Evolutionary conservation across 2,329 filamentous ascomycete genomes (phyloP).

Genomic region (Fusarium temperatum): DNA sequence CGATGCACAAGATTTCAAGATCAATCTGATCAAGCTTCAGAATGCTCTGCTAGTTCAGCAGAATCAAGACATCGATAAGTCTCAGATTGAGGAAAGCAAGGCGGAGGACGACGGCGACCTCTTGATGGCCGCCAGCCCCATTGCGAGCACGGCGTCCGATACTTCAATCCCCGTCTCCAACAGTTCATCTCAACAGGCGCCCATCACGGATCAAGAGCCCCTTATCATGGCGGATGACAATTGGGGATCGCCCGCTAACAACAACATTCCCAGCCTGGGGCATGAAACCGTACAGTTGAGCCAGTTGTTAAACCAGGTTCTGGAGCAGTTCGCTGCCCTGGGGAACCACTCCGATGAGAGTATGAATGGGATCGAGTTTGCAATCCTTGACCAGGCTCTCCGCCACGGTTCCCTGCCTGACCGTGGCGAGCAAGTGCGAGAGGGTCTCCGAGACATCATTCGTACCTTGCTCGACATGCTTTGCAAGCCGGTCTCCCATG

Average conservation of each 20-base stretch:
- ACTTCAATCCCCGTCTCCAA: not conserved
- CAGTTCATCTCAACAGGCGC: not conserved
- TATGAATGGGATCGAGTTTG: slow-evolving; percentile 39
- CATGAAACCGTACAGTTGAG: not conserved
- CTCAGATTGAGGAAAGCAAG: not conserved
- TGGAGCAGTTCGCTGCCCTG: slow-evolving; percentile 7
- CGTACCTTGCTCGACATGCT: slow-evolving; percentile 19
- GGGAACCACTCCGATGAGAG: slow-evolving; percentile 20
- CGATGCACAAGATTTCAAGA: slow-evolving; percentile 29
- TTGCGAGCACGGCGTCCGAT: not conserved
- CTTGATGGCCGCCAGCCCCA: not conserved
- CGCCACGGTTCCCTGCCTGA: slow-evolving; percentile 36
- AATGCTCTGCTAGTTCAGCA: not conserved
- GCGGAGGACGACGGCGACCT: not conserved
- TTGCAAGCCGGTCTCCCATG: not conserved
- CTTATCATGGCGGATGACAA: not conserved
- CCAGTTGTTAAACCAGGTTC: not conserved
- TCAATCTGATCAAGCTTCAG: slow-evolving; percentile 9
- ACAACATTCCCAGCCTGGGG: not conserved
- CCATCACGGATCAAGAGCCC: not conserved
- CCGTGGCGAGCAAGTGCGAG: slow-evolving; percentile 36
- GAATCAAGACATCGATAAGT: not conserved
- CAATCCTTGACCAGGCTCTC: slow-evolving; percentile 40
- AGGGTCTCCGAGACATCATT: slow-evolving; percentile 33
- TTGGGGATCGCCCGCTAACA: not conserved